Base-by-base conservation (phyloP, 2,329 filamentous ascomycete genomes). In the Ophiocordyceps polyrhachis-furcata region DNA sequence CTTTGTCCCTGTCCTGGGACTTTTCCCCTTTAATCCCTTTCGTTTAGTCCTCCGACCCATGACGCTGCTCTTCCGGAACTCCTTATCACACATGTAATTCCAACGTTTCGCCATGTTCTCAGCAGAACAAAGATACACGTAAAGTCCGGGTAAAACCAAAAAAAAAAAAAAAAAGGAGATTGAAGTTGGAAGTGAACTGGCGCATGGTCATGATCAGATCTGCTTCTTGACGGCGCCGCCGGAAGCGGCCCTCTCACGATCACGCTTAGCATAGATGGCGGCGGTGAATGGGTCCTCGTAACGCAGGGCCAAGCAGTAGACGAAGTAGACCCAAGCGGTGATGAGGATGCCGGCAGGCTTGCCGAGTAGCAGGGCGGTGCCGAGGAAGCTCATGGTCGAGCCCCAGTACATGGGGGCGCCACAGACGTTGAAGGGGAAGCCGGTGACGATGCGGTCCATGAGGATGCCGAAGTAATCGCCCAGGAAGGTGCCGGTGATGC, bases 391-490 rank as follows among this genome's bases (percentile, higher is more conserved):
- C 73, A 93, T 72, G 21, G 89, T 91, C 49, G 81, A 86, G 47
- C 91, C 91, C 67, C 87, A 83, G 70, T 98, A 98, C 91, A 98
- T 98, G 49, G 91, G 91, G 44, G 86, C 82, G 51, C 78, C 76
- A 45, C 81, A 88, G 49, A 96, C 73, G 63, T 83, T 96, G 73
- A 98, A 98, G 2, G 91, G 91, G 60, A 98, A 98, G 14, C 84
- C 82, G 13, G 87, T 93, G 44, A 98, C 88, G 56, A 89, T 89
- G 53, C 81, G 69, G 59, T 96, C 89, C 87, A 95, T 93, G 52
- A 98, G 71, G 61, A 96, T 95, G 53, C 91, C 91, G 60, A 96
- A 98, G 71, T 98, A 98, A 68, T 98, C 91, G 54, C 91, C 91
- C 32, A 98, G 71, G 61, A 95, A 98, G 35, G 91, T 98, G 50